Evolutionary conservation across 352 stramenopile genomes (phyloP), one percentile per base, ranked within the genome.

Genomic region (Globisporangium carolinianum): DNA sequence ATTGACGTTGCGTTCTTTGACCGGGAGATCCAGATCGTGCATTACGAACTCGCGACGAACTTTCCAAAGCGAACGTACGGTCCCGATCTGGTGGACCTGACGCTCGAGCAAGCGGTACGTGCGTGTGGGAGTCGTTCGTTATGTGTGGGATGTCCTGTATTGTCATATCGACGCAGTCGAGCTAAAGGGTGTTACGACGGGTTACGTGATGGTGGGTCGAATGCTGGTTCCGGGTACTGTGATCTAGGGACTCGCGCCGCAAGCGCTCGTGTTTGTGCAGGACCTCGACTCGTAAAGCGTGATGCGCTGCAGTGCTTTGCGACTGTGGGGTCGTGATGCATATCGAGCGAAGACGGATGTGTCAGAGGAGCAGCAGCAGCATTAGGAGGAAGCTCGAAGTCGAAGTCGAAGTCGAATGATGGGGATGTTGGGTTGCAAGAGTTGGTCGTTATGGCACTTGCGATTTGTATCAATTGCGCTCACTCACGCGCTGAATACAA

Each of bases 41-140:
- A 87, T 65, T 94, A 91, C 58, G 84, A 94, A 51, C 59, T 94
- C 58, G 82, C 82, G 32, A 94, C 84, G n/a, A 94, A 91, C 58
- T 94, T 85, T 51, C 84, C 84, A 0, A 89, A 91, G 58, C 86
- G 81, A 51, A 68, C 76, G 1, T 94, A 86, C 57, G 78, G 81
- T 0, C 71, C 77, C 4, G 77, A 90, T 1, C 38, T 91, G 35
- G 51, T 80, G 32, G 59, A 87, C 54, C 64, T 89, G 32, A 87
- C 74, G 8, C 81, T 94, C 9, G 53, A 77, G 12, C 77, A 94
- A 61, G 81, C 73, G 65, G 83, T 93, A 74, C 17, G 78, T 73
- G 15, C 14, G 6, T 36, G 35, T 58, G 12, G 57, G 37, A 15
- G 11, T 7, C 47, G 3, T 6, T 18, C 43, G 35, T 7, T 51